A percentile compares a stretch with the other conserved stretches of the same genome.
These are phyloP conservation scores for Blastomyces silverae DNA, from an alignment of 2,329 filamentous ascomycete species.

Conservation along the genomic window DNA sequence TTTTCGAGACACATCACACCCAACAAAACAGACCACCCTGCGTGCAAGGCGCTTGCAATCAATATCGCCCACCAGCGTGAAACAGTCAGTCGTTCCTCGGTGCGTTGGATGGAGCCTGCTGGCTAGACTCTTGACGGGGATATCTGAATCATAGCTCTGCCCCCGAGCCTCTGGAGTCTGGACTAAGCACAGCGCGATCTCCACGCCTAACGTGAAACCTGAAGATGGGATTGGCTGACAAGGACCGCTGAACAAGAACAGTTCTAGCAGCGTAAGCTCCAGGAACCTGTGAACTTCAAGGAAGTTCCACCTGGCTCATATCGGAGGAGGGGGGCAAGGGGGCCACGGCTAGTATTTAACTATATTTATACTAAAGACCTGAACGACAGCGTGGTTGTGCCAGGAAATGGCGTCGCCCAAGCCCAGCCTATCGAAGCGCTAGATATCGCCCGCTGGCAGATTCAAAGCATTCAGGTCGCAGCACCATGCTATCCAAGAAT, in stretches of 20 bases:
- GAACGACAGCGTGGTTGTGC: slow-evolving; percentile 1
- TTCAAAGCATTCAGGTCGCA: neutral
- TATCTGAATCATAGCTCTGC: slow-evolving; percentile 13
- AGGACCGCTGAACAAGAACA: neutral
- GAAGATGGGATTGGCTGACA: slow-evolving; percentile 8
- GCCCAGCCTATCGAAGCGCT: neutral
- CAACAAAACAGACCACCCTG: neutral
- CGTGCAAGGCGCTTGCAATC: slow-evolving; percentile 3
- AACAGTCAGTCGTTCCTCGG: neutral
- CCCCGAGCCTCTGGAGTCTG: neutral
- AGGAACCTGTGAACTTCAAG: slow-evolving; percentile 11
- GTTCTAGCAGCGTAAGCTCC: neutral
- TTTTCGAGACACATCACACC: slow-evolving; percentile 11
- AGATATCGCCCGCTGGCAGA: neutral
- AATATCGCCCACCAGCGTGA: neutral
- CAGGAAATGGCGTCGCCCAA: neutral
- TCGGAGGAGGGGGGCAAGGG: neutral
- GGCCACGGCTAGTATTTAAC: slow-evolving; percentile 2
- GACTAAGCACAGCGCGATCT: neutral
- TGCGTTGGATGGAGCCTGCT: neutral
- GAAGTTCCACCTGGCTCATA: neutral
- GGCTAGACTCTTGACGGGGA: slow-evolving; percentile 8
- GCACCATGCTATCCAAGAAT: slow-evolving; percentile 1
- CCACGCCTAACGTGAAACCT: neutral
- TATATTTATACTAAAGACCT: neutral